A percentile compares a stretch with the other conserved stretches of the same genome.
Conservation (phyloP, 768 basidiomycete genomes). For the Mycena polygramma region DNA sequence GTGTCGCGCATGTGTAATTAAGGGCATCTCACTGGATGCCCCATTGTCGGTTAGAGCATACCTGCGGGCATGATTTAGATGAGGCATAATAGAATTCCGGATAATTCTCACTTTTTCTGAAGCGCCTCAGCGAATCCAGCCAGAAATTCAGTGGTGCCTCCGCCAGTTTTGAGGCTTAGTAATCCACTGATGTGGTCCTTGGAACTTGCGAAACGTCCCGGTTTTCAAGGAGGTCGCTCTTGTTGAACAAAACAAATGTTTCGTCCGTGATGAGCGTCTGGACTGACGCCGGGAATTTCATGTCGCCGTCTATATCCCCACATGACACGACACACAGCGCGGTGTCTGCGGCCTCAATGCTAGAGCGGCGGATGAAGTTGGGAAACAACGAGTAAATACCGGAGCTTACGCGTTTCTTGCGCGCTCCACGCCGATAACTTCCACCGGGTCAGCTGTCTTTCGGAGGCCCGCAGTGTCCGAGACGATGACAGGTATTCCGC, state of each 20-base stretch:
- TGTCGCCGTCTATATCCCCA: constrained; percentile 52
- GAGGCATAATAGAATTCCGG: not conserved
- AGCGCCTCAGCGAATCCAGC: constrained; percentile 67
- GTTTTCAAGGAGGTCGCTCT: constrained; percentile 66
- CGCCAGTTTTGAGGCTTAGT: constrained; percentile 72
- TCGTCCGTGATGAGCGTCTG: constrained; percentile 61
- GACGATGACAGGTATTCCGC: constrained; percentile 83
- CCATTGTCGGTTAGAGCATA: constrained; percentile 43
- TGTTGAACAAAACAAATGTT: constrained; percentile 85
- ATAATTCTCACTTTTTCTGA: constrained; percentile 57
- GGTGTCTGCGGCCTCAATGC: constrained; percentile 76
- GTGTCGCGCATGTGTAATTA: constrained; percentile 87
- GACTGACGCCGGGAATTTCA: constrained; percentile 61
- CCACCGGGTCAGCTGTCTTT: constrained; percentile 76
- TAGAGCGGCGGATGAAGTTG: constrained; percentile 43
- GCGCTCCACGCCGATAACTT: constrained; percentile 84
- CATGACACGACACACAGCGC: constrained; percentile 87
- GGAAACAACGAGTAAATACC: not conserved
- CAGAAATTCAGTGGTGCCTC: constrained; percentile 72
- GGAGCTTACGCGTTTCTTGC: constrained; percentile 74
- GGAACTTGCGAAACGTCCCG: constrained; percentile 11
- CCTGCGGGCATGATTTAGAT: constrained; percentile 35
- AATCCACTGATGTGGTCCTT: constrained; percentile 60
- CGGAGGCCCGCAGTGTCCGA: constrained; percentile 91
- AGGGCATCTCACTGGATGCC: constrained; percentile 58